Evolutionary conservation across 805 yeast species (phyloP), one percentile per base, ranked within the genome.

Genomic region (Wickerhamomyces queroliae): DNA sequence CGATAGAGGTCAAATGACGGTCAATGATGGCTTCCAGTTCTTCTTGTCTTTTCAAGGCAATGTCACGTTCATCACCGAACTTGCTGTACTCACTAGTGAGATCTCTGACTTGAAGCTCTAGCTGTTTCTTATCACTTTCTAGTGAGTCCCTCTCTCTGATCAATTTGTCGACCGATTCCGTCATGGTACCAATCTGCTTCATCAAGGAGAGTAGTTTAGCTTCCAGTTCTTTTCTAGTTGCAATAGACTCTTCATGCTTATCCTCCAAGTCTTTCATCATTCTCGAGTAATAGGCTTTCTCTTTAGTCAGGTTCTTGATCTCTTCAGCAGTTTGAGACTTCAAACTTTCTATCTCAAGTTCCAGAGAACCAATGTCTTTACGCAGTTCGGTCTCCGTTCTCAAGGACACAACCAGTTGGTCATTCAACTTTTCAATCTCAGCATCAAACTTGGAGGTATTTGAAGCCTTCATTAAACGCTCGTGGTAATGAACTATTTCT

Each of bases 341-440:
- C n/a, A 74, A 56, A 8, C 75, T 72, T 44, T 80, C 87, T 33
- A 78, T 60, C 43, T 80, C 82, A 46, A 79, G 71, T 32, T 71
- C 74, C 21, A 82, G 60, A 28, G 75, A 75, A 38, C 84, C 81
- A 46, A 80, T 64, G 34, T 74, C 80, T 47, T 80, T 83, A 43
- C 80, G 75, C 39, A 83, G 57, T 23, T 73, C 76, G 1, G 87
- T 78, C 56, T 87, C 95, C 28, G 67, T 69, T 48, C 79, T 78
- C 62, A 79, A 64, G 46, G 76, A 71, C 39, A 66, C 64, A 27
- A 70, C 66, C 28, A 86, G 54, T 35, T 78, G 79, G 26, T 66
- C 66, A 45, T 72, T 76, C 42, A 84, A 55, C 36, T 66, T 63
- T 38, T 73, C 69, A 36, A 83, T 63, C 49, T 84, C 84, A 17